phyloP scores from a whole-genome alignment of 2,329 filamentous ascomycete genomes.

The Talaromyces marneffei region DNA sequence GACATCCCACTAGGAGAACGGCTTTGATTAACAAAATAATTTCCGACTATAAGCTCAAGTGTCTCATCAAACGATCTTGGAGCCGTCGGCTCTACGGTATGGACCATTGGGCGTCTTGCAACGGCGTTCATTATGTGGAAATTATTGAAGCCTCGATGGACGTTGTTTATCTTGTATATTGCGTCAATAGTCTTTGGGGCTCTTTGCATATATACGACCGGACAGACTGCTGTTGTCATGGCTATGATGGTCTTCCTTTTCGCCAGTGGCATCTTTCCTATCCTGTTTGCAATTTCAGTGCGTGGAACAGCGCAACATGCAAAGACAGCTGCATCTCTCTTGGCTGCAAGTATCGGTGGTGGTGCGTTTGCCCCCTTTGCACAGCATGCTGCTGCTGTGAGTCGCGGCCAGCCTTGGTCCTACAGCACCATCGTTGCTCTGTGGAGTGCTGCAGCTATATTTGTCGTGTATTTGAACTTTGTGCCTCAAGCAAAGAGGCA shows the following conservation, averaged over 20 bases:
- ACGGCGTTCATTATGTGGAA: constrained; percentile 49
- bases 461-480: neutral
- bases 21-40: neutral
- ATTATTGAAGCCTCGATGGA: constrained; percentile 50
- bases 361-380: constrained; percentile 38
- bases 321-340: constrained; percentile 49
- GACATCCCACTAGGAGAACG: neutral
- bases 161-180: constrained; percentile 49
- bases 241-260: constrained; percentile 52
- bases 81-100: constrained; percentile 42
- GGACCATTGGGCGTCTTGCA: constrained; percentile 53
- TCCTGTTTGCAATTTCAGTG: constrained; percentile 53
- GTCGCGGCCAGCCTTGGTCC: neutral
- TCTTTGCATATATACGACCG: constrained; percentile 47
- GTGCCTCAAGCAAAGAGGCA: neutral
- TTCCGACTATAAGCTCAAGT: neutral
- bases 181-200: constrained; percentile 48
- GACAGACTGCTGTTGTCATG: constrained; percentile 41
- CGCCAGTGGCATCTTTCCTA: constrained; percentile 54
- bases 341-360: constrained; percentile 49
- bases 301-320: constrained; percentile 54
- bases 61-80: neutral
- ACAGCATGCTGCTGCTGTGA: neutral
- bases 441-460: neutral
- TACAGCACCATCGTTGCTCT: neutral